Conservation (phyloP, 768 basidiomycete species). For the Tricholoma hemisulphureum region DNA sequence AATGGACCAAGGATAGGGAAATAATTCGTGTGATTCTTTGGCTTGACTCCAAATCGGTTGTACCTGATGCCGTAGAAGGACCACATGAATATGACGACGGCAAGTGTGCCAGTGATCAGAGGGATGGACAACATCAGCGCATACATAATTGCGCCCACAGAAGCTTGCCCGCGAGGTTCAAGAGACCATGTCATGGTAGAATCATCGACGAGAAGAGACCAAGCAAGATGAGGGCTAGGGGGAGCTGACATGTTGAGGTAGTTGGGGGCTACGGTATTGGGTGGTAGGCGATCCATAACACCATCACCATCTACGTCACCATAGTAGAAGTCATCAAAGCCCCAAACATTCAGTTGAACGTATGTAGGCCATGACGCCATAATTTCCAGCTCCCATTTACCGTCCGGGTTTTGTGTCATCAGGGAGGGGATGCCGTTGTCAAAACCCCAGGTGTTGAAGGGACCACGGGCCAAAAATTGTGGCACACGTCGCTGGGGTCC, state of each 20-base stretch:
- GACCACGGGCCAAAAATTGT: conserved; percentile 82
- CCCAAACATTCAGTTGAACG: conserved; percentile 88
- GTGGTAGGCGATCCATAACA: conserved; percentile 85
- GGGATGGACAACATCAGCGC: conserved; percentile 80
- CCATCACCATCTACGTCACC: conserved; percentile 89
- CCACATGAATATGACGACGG: conserved; percentile 89
- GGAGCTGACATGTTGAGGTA: conserved; percentile 91
- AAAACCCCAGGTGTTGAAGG: conserved; percentile 91
- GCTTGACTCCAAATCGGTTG: conserved; percentile 86
- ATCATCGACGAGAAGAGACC: conserved; percentile 83
- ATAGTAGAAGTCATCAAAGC: conserved; percentile 89
- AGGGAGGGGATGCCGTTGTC: conserved; percentile 74
- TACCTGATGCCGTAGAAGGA: conserved; percentile 95
- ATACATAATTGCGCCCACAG: conserved; percentile 84
- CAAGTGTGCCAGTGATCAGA: conserved; percentile 77
- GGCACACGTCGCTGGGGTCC: conserved; percentile 72
- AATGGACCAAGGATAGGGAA: conserved; percentile 80
- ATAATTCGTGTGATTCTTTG: conserved; percentile 71
- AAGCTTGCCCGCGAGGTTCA: conserved; percentile 77
- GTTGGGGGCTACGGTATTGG: conserved; percentile 81
- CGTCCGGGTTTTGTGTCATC: conserved; percentile 64
- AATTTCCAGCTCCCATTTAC: conserved; percentile 83
- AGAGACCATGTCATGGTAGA: conserved; percentile 72
- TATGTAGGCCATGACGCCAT: conserved; percentile 91
- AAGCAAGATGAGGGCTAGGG: conserved; percentile 82